These are phyloP conservation scores for Protea cynaroides DNA, from an alignment of 164 flowering plant genomes.

Conservation along the genomic window DNA sequence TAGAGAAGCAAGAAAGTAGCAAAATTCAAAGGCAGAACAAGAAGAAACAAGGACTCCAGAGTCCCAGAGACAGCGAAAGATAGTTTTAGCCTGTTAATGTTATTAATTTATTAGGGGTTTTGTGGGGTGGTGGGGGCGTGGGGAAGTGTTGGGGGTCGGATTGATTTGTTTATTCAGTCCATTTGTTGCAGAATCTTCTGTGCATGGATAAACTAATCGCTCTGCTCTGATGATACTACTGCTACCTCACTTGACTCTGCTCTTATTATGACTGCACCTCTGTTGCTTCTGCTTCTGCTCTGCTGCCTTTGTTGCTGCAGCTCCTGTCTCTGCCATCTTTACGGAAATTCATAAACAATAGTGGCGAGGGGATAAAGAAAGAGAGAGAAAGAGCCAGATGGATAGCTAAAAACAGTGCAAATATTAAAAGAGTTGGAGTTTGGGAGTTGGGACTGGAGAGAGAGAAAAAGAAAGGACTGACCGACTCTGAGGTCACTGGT, in stretches of 20 bases:
- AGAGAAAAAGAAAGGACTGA: background rate
- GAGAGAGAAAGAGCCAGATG: conserved; percentile 15
- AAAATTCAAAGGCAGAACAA: background rate
- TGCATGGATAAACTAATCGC: conserved; percentile 53
- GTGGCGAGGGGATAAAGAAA: background rate
- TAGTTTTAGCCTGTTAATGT: background rate
- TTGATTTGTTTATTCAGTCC: conserved; percentile 59
- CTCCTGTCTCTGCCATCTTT: conserved; percentile 62
- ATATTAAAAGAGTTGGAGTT: background rate
- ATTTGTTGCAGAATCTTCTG: conserved; percentile 66
- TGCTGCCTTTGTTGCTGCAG: conserved; percentile 47
- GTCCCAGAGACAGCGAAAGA: conserved; percentile 2
- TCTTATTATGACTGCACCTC: conserved; percentile 39
- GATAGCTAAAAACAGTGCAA: conserved; percentile 5
- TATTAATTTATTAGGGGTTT: too few species aligned
- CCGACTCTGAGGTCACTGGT: background rate
- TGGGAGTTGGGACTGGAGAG: background rate
- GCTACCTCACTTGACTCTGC: conserved; percentile 19
- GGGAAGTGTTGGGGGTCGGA: conserved; percentile 8
- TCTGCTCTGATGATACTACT: conserved; percentile 40
- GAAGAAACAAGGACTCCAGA: background rate
- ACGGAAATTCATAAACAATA: conserved; percentile 61
- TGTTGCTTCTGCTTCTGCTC: conserved; percentile 36
- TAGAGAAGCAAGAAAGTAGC: background rate
- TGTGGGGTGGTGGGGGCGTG: conserved; percentile 1